Evolutionary conservation across 148 eudicot genomes (phyloP).

Genomic region (Rhododendron henanense): DNA sequence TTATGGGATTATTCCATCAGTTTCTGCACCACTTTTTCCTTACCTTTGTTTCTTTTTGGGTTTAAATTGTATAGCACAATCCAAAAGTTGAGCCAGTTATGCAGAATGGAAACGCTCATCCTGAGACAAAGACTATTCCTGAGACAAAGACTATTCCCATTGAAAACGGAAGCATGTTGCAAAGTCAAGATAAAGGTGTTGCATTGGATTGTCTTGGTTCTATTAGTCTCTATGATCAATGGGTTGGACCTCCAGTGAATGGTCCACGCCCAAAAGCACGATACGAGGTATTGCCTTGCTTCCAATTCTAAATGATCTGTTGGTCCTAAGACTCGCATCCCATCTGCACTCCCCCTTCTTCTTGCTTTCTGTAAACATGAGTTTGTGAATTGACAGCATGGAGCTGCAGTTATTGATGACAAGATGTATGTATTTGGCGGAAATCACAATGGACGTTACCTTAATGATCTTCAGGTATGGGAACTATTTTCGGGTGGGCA

Average conservation of each 20-base stretch:
- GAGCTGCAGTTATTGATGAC: constrained; percentile 85
- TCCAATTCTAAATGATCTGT: not conserved
- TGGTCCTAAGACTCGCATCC: not conserved
- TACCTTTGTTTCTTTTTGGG: not conserved
- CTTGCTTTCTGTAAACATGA: constrained; percentile 6
- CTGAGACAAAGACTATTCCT: constrained; percentile 57
- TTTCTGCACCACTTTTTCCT: not conserved
- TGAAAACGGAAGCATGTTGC: constrained; percentile 56
- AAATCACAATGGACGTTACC: constrained; percentile 97
- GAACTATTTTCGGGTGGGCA: constrained; percentile 4
- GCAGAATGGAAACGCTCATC: constrained; percentile 54
- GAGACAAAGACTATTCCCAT: constrained; percentile 60
- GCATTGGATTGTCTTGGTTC: constrained; percentile 70
- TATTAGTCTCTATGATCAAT: constrained; percentile 83
- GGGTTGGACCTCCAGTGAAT: constrained; percentile 69
- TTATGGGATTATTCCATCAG: not conserved
- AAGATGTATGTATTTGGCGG: constrained; percentile 96
- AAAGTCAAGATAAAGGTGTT: constrained; percentile 87
- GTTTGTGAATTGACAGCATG: constrained; percentile 60
- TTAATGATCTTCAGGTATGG: constrained; percentile 92
- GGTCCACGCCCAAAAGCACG: constrained; percentile 84
- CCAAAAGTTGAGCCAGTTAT: constrained; percentile 40
- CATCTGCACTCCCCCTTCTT: not conserved
- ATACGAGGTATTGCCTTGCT: constrained; percentile 72
- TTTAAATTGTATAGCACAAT: constrained; percentile 34